Evolutionary conservation across 192 early-diverging fungal species (phyloP), one percentile per base, ranked within the genome.

Genomic region (Backusella circina): DNA sequence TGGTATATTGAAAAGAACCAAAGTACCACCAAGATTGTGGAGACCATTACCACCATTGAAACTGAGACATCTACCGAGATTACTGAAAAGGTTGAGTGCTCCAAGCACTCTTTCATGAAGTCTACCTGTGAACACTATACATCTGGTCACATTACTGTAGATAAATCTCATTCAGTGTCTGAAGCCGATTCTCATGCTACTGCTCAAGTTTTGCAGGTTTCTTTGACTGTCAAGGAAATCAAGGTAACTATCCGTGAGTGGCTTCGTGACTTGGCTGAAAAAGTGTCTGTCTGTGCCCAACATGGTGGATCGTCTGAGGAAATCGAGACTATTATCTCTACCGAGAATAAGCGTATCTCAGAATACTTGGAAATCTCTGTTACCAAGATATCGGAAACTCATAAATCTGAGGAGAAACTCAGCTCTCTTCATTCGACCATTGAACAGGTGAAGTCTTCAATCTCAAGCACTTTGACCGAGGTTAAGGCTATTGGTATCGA

Each of bases 201-300:
- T n/a, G 33, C 65, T 12, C 8, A 13, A 12, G 13, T 3, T 0
- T 44, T 65, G 3, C 65, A 65, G 10, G 57, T 64, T 31, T 61
- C 61, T 65, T 18, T 65, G 13, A 38, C 50, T 57, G 50, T 73
- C 44, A 41, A 77, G 30, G 71, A 77, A 38, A 64, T 77, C 12
- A 72, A 71, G 64, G 65, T 67, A 1, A 72, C 57, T 51, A 61
- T 77, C 1, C 57, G 57, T 38, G 39, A 39, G 16, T 77, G 70
- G 76, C 28, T 66, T 8, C 61, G 38, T n/a, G 16, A 30, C 16
- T 54, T 77, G 31, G 57, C 65, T 39, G 76, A 73, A 36, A 75
- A 47, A 10, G 74, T 75, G 13, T 75, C 74, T 16, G 5, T 50
- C 15, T 33, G 65, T 51, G 36, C 67, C 16, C 33, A 75, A 39